These are phyloP conservation scores for Aspergillus costaricaensis DNA, from an alignment of 2,329 filamentous ascomycete species.

Conservation along the genomic window DNA sequence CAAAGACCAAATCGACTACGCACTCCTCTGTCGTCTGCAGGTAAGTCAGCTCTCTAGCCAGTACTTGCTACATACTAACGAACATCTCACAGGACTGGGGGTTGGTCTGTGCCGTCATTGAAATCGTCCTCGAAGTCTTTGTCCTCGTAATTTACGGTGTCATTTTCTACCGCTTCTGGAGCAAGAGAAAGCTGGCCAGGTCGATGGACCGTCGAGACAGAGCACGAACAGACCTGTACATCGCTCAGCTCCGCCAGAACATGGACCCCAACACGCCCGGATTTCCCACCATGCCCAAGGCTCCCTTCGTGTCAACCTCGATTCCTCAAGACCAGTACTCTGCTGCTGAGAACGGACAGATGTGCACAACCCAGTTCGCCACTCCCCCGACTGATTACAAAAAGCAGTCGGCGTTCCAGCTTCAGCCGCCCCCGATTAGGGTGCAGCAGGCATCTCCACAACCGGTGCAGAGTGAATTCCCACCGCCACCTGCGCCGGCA, in stretches of 20 bases:
- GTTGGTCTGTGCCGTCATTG: conserved; percentile 94
- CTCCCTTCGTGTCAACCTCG: conserved; percentile 43
- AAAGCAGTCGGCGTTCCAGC: conserved; percentile 68
- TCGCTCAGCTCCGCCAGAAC: conserved; percentile 79
- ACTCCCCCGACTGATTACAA: conserved; percentile 65
- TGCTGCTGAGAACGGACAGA: conserved; percentile 57
- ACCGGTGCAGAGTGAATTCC: conserved; percentile 64
- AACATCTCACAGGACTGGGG: conserved; percentile 73
- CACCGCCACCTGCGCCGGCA: conserved; percentile 37
- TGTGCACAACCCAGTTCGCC: conserved; percentile 52
- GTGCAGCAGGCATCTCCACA: conserved; percentile 77
- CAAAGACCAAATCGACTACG: conserved; percentile 78
- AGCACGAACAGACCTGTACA: conserved; percentile 91
- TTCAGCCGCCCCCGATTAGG: conserved; percentile 80
- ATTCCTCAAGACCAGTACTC: conserved; percentile 48
- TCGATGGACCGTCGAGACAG: conserved; percentile 95
- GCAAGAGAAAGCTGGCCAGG: conserved; percentile 91
- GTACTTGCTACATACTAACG: conserved; percentile 29
- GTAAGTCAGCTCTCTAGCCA: conserved; percentile 49
- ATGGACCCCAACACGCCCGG: conserved; percentile 94
- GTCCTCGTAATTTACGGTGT: conserved; percentile 90
- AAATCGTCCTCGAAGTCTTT: conserved; percentile 88
- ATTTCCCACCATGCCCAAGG: conserved; percentile 69
- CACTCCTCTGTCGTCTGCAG: conserved; percentile 85
- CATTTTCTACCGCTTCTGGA: conserved; percentile 97